Percentiles rank a stretch among this genome's conserved stretches.
These are phyloP conservation scores for Cryptosporidium andersoni DNA, from an alignment of 169 alveolate species.

Conservation along the genomic window DNA sequence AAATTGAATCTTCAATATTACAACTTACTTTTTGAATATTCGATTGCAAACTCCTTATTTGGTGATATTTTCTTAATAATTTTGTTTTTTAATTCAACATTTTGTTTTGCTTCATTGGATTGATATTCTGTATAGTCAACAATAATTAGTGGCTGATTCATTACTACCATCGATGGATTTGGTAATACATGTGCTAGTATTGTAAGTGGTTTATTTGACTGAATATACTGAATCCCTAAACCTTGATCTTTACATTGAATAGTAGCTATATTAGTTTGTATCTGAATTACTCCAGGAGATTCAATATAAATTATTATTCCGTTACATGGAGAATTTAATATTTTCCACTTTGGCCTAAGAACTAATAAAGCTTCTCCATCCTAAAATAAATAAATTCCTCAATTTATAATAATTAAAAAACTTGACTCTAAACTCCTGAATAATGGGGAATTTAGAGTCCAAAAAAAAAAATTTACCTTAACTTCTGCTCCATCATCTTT, in stretches of 20 bases:
- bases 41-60: not conserved
- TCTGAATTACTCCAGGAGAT: slow-evolving; percentile 38
- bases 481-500: slow-evolving; percentile 21
- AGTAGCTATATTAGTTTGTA: slow-evolving; percentile 37
- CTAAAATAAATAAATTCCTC: not conserved
- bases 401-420: slow-evolving; percentile 1
- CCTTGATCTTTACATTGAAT: slow-evolving; percentile 31
- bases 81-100: not conserved
- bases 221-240: slow-evolving; percentile 8
- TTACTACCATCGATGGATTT: slow-evolving; percentile 43
- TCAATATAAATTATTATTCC: slow-evolving; percentile 51
- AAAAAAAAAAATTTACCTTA: slow-evolving; percentile 16
- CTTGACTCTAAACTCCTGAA: not conserved
- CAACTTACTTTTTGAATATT: slow-evolving; percentile 52
- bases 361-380: slow-evolving; percentile 52
- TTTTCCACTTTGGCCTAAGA: slow-evolving; percentile 49
- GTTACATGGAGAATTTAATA: slow-evolving; percentile 53
- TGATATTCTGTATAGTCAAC: slow-evolving; percentile 22
- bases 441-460: not conserved
- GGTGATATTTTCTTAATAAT: slow-evolving; percentile 4
- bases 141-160: slow-evolving; percentile 35
- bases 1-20: not conserved
- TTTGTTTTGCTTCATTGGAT: not conserved
- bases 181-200: slow-evolving; percentile 32
- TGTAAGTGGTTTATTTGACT: slow-evolving; percentile 41